phyloP scores from a whole-genome alignment of 805 yeast species.

The Ogataea methanolica region DNA sequence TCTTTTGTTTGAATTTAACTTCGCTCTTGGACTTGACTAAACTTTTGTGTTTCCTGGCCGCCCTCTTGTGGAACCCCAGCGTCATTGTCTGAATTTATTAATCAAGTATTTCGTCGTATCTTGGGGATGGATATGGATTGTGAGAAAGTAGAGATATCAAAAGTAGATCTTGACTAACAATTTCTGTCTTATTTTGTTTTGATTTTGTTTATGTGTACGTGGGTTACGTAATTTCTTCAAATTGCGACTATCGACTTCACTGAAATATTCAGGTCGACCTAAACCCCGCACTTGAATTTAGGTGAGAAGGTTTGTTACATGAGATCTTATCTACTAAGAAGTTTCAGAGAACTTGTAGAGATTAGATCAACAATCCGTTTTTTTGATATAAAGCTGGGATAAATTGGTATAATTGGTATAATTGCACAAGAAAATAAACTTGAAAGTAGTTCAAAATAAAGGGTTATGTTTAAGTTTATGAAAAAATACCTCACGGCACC shows the following conservation, averaged over 20 bases:
- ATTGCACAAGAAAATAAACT: background rate
- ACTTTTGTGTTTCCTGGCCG: slow-evolving; percentile 10
- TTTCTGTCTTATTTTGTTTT: too few species aligned
- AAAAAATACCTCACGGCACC: slow-evolving; percentile 9
- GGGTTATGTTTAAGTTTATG: slow-evolving; percentile 3
- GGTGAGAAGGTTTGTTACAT: too few species aligned
- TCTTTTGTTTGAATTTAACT: slow-evolving; percentile 15
- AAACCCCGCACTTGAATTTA: background rate
- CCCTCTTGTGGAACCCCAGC: slow-evolving; percentile 11
- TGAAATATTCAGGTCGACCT: too few species aligned
- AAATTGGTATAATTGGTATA: background rate
- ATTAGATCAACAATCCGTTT: background rate
- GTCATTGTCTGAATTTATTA: background rate
- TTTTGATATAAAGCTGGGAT: background rate
- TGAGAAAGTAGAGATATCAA: background rate
- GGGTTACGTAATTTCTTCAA: too few species aligned
- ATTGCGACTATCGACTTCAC: too few species aligned
- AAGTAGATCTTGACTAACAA: too few species aligned
- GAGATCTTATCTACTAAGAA: too few species aligned
- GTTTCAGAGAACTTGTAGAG: background rate
- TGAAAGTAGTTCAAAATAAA: background rate
- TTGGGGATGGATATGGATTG: background rate
- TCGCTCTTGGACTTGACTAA: slow-evolving; percentile 5
- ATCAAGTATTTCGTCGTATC: background rate
- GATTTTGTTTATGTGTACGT: too few species aligned